These are phyloP conservation scores for Exobasidium cylindrosporum DNA, from an alignment of 1,284 basidiomycete species.

Conservation along the genomic window DNA sequence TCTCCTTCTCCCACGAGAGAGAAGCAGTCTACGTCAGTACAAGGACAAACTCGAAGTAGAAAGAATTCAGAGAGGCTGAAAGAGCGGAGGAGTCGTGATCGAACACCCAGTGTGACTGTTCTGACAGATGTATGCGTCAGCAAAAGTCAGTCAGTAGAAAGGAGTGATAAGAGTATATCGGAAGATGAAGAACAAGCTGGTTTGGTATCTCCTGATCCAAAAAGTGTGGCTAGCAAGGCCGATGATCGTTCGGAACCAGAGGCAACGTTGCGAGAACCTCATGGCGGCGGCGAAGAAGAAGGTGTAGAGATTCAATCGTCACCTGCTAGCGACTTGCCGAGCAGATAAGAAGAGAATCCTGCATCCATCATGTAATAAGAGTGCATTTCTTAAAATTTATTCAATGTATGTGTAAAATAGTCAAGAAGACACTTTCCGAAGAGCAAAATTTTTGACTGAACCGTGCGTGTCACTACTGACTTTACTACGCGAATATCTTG, in stretches of 20 bases:
- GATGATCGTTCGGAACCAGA: conserved; percentile 8
- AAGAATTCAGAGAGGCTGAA: conserved; percentile 1
- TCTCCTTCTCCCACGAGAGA: background rate
- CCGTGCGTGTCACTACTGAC: no score
- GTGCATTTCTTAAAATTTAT: no score
- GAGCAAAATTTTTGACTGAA: no score
- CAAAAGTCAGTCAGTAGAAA: background rate
- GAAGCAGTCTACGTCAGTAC: background rate
- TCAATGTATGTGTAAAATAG: no score
- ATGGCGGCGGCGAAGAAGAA: no score
- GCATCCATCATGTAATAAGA: no score
- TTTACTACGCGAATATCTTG: no score
- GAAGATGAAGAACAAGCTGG: background rate
- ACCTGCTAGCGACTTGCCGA: no score
- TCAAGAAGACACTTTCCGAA: no score
- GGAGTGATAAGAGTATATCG: background rate
- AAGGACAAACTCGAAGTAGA: background rate
- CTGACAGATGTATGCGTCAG: background rate
- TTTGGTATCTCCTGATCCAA: conserved; percentile 10
- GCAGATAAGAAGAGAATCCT: no score
- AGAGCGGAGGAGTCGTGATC: background rate
- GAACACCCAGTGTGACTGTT: background rate
- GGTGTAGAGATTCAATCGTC: no score
- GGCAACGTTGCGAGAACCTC: conserved; percentile 15
- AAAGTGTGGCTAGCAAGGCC: background rate